Percentiles rank a stretch among this genome's conserved stretches.
These are phyloP conservation scores for Neltuma alba DNA, from an alignment of 306 rosid species.

Conservation along the genomic window DNA sequence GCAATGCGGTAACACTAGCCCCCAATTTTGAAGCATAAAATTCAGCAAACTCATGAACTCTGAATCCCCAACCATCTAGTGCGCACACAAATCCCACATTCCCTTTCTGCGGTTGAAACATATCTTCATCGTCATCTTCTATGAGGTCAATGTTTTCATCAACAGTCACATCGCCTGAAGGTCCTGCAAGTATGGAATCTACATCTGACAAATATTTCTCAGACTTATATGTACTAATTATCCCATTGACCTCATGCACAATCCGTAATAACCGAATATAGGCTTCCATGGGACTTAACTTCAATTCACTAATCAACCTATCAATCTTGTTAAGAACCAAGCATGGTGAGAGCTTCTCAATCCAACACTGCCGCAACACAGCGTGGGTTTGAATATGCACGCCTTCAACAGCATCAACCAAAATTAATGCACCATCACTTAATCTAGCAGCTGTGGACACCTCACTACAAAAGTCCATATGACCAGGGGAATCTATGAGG, in stretches of 20 bases:
- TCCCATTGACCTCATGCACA: conserved; percentile 83
- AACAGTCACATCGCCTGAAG: conserved; percentile 33
- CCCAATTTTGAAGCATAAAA: conserved; percentile 72
- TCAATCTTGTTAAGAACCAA: conserved; percentile 86
- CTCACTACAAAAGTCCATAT: conserved; percentile 89
- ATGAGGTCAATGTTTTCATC: conserved; percentile 48
- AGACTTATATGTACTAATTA: conserved; percentile 75
- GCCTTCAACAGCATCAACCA: conserved; percentile 92
- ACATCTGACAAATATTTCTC: conserved; percentile 84
- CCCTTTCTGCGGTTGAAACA: conserved; percentile 85
- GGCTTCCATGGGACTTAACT: conserved; percentile 74
- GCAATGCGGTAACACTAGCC: conserved; percentile 59
- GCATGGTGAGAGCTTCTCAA: conserved; percentile 80
- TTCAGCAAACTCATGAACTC: conserved; percentile 70
- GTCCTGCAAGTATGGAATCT: conserved; percentile 65
- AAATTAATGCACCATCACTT: conserved; percentile 80
- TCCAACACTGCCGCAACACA: conserved; percentile 91
- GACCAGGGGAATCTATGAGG: conserved; percentile 93
- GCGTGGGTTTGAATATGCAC: conserved; percentile 95
- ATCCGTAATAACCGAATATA: conserved; percentile 62
- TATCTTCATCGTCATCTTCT: conserved; percentile 80
- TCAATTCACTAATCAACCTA: conserved; percentile 73
- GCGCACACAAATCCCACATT: conserved; percentile 88
- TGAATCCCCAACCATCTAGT: conserved; percentile 90
- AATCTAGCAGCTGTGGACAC: conserved; percentile 92